These are phyloP conservation scores for Plantago rigida DNA, from an alignment of 305 asterid species.

Conservation along the genomic window DNA sequence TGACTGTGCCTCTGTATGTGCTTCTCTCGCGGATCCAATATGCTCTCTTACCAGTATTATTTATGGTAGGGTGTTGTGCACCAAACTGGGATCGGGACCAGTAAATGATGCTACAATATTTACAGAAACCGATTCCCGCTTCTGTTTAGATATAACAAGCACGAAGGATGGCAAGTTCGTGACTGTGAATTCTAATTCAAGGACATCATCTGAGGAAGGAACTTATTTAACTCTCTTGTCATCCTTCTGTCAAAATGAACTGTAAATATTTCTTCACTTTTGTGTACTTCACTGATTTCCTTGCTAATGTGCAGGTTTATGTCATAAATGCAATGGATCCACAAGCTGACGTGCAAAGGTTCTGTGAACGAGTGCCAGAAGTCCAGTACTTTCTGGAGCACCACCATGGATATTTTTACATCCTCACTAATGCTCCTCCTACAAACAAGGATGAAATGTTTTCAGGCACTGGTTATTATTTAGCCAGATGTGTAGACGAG, in stretches of 20 bases:
- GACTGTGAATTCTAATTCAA: constrained; percentile 90
- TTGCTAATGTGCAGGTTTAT: constrained; percentile 56
- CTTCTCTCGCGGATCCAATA: constrained; percentile 12
- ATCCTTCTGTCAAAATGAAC: constrained; percentile 11
- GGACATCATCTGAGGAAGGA: constrained; percentile 99
- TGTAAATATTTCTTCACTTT: constrained; percentile 6
- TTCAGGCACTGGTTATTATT: constrained; percentile 48
- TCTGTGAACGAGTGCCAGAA: constrained; percentile 70
- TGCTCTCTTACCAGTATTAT: constrained; percentile 28
- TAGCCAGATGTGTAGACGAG: constrained; percentile 59
- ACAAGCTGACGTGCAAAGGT: constrained; percentile 42
- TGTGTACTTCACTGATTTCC: constrained; percentile 21
- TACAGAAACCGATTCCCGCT: constrained; percentile 72
- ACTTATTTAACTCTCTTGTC: constrained; percentile 34
- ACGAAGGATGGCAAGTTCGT: constrained; percentile 85
- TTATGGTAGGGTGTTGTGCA: constrained; percentile 54
- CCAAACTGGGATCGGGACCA: constrained; percentile 47
- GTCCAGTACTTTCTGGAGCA: constrained; percentile 88
- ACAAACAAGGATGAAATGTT: constrained; percentile 28
- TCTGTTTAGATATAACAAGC: constrained; percentile 80
- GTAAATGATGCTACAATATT: constrained; percentile 41
- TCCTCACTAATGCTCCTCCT: constrained; percentile 81
- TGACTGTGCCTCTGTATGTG: constrained; percentile 4
- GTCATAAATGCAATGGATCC: constrained; percentile 52
- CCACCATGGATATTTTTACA: constrained; percentile 51